phyloP scores from a whole-genome alignment of 257 asterid genomes.

The Salvia hispanica region DNA sequence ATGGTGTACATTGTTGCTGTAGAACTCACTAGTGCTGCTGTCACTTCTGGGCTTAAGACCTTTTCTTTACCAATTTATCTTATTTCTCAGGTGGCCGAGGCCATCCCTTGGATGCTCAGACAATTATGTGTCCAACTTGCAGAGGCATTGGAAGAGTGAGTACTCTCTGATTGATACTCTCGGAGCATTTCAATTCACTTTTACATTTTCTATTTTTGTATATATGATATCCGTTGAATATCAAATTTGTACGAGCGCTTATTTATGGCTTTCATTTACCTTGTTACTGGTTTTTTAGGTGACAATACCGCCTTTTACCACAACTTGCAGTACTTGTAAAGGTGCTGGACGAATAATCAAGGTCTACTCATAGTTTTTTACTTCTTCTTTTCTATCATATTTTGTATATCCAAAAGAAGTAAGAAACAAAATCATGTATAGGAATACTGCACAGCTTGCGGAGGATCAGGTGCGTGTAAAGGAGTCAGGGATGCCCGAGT shows the following conservation, averaged over 20 bases:
- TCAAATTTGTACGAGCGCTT: conserved; percentile 9
- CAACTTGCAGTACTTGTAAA: conserved; percentile 72
- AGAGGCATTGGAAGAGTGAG: conserved; percentile 85
- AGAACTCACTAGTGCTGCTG: conserved; percentile 24
- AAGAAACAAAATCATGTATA: conserved; percentile 29
- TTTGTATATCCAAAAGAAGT: conserved; percentile 6
- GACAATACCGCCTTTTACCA: conserved; percentile 74
- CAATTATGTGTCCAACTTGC: conserved; percentile 69
- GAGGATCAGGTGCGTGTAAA: conserved; percentile 74
- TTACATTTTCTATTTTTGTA: conserved; percentile 8
- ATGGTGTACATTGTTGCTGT: conserved; percentile 4
- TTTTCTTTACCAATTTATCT: conserved; percentile 30
- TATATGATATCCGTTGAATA: not conserved
- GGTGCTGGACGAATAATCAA: conserved; percentile 74
- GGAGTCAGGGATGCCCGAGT: conserved; percentile 78
- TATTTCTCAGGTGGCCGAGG: conserved; percentile 76
- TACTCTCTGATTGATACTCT: conserved; percentile 20
- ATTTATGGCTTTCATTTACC: conserved; percentile 17
- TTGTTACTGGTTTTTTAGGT: conserved; percentile 47
- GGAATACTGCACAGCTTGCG: conserved; percentile 72
- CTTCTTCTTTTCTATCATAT: conserved; percentile 2
- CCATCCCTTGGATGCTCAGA: conserved; percentile 64
- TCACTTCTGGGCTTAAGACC: conserved; percentile 18
- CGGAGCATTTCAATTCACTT: conserved; percentile 3
- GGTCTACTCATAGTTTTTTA: conserved; percentile 41